These are phyloP conservation scores for Heterobasidion irregulare DNA, from an alignment of 1,284 basidiomycete species.

Conservation along the genomic window DNA sequence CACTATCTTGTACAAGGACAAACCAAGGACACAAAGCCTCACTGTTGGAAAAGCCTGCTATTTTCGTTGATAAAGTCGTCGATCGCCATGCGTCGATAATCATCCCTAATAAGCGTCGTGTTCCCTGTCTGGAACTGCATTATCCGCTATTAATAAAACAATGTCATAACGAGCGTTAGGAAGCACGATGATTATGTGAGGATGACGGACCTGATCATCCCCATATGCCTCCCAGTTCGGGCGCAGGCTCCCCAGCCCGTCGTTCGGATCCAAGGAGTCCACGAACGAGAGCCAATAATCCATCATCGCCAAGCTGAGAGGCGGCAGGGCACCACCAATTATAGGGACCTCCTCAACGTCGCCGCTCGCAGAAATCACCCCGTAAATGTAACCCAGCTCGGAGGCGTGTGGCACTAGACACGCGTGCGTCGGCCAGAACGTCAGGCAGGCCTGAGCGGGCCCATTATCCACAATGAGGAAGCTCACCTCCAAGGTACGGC, in stretches of 20 bases:
- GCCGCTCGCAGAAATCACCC: slow-evolving; percentile 14
- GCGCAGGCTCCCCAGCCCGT: slow-evolving; percentile 32
- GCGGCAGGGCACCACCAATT: too few species aligned
- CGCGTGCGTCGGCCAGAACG: neutral
- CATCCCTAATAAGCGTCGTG: slow-evolving; percentile 27
- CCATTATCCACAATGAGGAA: too few species aligned
- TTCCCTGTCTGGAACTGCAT: slow-evolving; percentile 30
- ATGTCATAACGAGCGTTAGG: neutral
- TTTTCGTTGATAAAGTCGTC: slow-evolving; percentile 26
- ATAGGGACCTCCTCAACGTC: slow-evolving; percentile 17
- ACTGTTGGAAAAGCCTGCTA: slow-evolving; percentile 15
- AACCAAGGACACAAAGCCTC: neutral
- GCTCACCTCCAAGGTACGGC: slow-evolving; percentile 19
- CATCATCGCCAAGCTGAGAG: slow-evolving; percentile 31
- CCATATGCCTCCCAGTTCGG: slow-evolving; percentile 14
- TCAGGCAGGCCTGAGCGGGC: too few species aligned
- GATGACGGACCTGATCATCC: slow-evolving; percentile 4
- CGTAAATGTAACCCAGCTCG: slow-evolving; percentile 34
- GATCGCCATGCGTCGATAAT: slow-evolving; percentile 25
- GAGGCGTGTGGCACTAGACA: slow-evolving; percentile 26
- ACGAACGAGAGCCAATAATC: slow-evolving; percentile 48
- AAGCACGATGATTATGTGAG: neutral
- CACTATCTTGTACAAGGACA: neutral
- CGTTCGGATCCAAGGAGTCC: slow-evolving; percentile 39
- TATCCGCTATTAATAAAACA: neutral